Evolutionary conservation across 495 filamentous ascomycete species (phyloP), one percentile per base, ranked within the genome.

Genomic region (Xylaria intraflava): DNA sequence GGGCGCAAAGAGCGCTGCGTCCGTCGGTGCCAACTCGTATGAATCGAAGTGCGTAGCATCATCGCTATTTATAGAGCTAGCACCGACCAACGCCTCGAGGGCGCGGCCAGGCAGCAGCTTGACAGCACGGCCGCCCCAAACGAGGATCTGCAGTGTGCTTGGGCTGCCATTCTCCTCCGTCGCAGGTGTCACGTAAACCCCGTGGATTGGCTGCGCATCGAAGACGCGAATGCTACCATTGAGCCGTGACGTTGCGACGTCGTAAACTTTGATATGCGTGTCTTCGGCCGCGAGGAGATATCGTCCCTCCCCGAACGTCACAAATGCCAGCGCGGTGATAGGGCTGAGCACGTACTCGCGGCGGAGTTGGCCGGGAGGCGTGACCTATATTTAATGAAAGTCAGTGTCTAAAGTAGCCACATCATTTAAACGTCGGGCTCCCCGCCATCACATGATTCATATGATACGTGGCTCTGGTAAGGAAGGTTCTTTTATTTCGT

Each of bases 221-320:
- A 93, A 90, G n/a, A 87, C 66, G 17, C 69, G 61, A 24, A 73
- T 39, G 26, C 72, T 65, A 10, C 58, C 58, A 16, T 80, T 51
- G 6, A 77, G 58, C 14, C 49, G 59, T 3, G 66, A 63, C 8
- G 53, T 67, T 19, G 64, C 44, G 31, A 65, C 65, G 26, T 83
- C 66, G 57, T 85, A 80, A 29, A 87, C 62, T 43, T 80, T 81
- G n/a, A 96, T 63, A 39, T 79, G 83, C 3, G 77, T 78, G 27
- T 90, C 90, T 66, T 94, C 88, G 64, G 85, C 92, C 0, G 78
- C 80, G 9, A 96, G 65, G 12, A 95, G 61, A 22, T 74, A 73
- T 23, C 71, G 51, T 55, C 65, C 51, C 33, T 59, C 66, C 24
- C 64, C 53, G 2, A 33, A 55, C 36, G 59, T 58, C 55, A 66